Evolutionary conservation across 805 yeast species (phyloP), one percentile per base, ranked within the genome.

Genomic region (Wickerhamomyces sydowiorum): DNA sequence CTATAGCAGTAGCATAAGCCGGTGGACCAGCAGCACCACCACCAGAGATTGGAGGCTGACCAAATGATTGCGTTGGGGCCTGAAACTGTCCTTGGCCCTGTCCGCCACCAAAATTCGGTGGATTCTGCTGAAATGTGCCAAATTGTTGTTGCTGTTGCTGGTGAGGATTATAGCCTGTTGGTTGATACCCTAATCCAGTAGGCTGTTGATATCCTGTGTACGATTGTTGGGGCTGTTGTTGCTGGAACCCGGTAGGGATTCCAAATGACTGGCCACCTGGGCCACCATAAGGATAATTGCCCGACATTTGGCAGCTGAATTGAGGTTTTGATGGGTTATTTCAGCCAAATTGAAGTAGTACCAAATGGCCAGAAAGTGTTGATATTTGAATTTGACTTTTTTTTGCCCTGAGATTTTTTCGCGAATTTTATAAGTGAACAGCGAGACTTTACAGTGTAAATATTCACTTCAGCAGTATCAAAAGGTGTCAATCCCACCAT

Each of bases 151-250:
- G 36, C 13, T 33, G 36, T 21, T 33, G 36, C 12, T 22, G 29
- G 19, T 31, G 20, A 7, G 12, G 22, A 5, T n/a, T 20, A 10
- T 14, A 31, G 5, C 34, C 34, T 17, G 34, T 31, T 3, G 12
- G 18, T 31, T 31, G 34, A 28, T 28, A 28, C 14, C 30, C 30
- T 28, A 28, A 12, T 7, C 30, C 30, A 28, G 30, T 28, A 28
- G 30, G 30, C 15, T 28, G 30, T 28, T 28, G 30, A 28, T 28
- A 28, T n/a, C 30, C 30, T 7, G 18, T 18, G 15, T n/a, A 28
- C 18, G 18, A 54, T 50, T 18, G 50, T 38, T 32, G 48, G 50
- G 36, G 38, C n/a, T 36, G 42, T 15, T 41, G 42, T 30, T 38
- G 46, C 17, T 38, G 41, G n/a, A 39, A 40, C 21, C 34, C 17